phyloP scores from a whole-genome alignment of 140 eudicot genomes.

The Anethum foeniculum region DNA sequence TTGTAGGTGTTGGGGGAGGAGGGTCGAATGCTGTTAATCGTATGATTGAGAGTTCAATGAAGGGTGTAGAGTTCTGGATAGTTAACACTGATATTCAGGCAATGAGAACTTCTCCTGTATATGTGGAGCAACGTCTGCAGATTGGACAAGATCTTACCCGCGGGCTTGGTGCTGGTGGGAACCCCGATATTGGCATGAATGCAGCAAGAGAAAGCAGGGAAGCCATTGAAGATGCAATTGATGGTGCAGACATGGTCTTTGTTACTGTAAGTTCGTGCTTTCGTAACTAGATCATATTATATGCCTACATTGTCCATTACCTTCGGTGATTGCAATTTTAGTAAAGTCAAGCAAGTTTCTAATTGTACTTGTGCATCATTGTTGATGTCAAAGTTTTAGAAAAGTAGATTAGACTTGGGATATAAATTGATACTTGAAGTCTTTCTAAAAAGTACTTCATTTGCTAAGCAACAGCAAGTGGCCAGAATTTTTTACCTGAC shows the following conservation, averaged over 20 bases:
- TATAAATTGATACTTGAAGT: background rate
- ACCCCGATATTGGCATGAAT: conserved; percentile 87
- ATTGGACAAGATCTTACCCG: conserved; percentile 87
- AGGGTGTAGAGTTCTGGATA: conserved; percentile 95
- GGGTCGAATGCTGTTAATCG: conserved; percentile 99
- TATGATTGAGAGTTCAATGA: conserved; percentile 80
- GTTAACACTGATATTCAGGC: conserved; percentile 94
- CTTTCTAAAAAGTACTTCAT: background rate
- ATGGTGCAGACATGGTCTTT: conserved; percentile 92
- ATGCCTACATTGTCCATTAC: background rate
- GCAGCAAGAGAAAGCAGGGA: conserved; percentile 89
- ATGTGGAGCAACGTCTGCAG: conserved; percentile 58
- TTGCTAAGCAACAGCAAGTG: background rate
- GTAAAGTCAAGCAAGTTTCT: background rate
- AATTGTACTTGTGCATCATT: background rate
- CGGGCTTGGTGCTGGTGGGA: conserved; percentile 99
- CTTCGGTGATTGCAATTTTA: background rate
- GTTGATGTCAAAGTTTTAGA: background rate
- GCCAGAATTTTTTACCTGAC: background rate
- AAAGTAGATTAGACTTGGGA: background rate
- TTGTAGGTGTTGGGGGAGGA: conserved; percentile 96
- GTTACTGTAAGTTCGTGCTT: conserved; percentile 66
- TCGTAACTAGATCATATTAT: background rate
- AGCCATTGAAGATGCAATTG: conserved; percentile 70
- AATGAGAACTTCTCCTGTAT: conserved; percentile 75